Percentiles rank a stretch among this genome's conserved stretches.
Evolutionary conservation across 768 basidiomycete genomes (phyloP).

Genomic region (Pleurotus salmoneostramineus): DNA sequence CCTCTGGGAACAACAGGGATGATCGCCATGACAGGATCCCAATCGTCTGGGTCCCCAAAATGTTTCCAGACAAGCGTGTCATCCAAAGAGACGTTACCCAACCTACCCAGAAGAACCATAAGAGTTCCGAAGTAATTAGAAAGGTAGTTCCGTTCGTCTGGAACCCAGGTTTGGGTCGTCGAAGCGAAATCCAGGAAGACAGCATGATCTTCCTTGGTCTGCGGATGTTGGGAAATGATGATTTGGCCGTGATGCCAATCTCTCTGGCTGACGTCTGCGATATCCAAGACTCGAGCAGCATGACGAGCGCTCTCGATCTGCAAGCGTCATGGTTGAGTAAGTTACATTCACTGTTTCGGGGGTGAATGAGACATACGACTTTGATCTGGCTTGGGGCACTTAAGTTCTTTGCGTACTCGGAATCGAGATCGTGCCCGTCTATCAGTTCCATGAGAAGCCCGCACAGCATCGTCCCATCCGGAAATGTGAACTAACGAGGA

Average conservation of each 20-base stretch:
- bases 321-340: neutral
- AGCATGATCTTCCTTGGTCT: conserved; percentile 10
- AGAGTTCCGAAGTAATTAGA: conserved; percentile 4
- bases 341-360: neutral
- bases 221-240: conserved; percentile 3
- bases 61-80: neutral
- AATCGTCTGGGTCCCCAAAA: neutral
- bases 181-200: conserved; percentile 15
- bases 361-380: conserved; percentile 10
- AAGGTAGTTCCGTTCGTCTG: conserved; percentile 3
- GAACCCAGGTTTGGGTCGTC: conserved; percentile 12
- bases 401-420: conserved; percentile 3
- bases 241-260: conserved; percentile 19
- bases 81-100: neutral
- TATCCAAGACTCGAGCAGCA: conserved; percentile 18
- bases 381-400: conserved; percentile 13
- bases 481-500: neutral
- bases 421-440: neutral
- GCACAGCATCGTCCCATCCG: neutral
- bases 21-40: neutral
- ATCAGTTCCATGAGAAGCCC: neutral
- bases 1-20: neutral
- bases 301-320: conserved; percentile 19
- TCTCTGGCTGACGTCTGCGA: conserved; percentile 17
- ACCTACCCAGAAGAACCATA: neutral